A percentile compares a stretch with the other conserved stretches of the same genome.
These are phyloP conservation scores for Neurospora sp. DNA, from an alignment of 495 filamentous ascomycete genomes.

Conservation along the genomic window DNA sequence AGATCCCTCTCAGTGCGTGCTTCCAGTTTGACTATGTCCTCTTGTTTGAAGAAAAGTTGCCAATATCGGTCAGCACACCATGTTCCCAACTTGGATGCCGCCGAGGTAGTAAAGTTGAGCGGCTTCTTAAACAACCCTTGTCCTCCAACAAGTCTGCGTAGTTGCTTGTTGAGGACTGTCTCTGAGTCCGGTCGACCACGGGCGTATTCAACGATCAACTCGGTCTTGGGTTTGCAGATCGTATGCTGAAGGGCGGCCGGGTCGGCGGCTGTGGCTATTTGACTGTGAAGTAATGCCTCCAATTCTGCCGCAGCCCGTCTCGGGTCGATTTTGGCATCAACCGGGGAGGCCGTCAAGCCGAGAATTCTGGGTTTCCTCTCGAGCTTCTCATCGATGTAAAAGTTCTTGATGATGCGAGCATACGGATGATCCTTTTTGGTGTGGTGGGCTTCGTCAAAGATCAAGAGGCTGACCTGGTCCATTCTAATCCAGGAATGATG, in stretches of 20 bases:
- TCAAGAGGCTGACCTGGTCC: constrained; percentile 74
- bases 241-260: constrained; percentile 48
- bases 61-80: constrained; percentile 88
- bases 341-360: constrained; percentile 95
- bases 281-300: constrained; percentile 65
- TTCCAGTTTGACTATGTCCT: constrained; percentile 54
- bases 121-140: constrained; percentile 47
- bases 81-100: constrained; percentile 59
- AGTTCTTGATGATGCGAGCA: constrained; percentile 83
- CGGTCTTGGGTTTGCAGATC: constrained; percentile 46
- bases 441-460: constrained; percentile 97
- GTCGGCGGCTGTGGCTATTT: constrained; percentile 75
- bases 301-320: constrained; percentile 64
- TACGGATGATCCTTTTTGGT: constrained; percentile 93
- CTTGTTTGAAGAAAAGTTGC: constrained; percentile 58
- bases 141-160: constrained; percentile 48
- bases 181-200: constrained; percentile 41
- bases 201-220: constrained; percentile 51
- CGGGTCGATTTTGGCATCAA: constrained; percentile 72
- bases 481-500: constrained; percentile 73
- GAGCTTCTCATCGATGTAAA: constrained; percentile 45
- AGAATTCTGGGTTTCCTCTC: constrained; percentile 66
- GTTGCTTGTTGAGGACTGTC: constrained; percentile 50
- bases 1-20: constrained; percentile 40
- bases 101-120: constrained; percentile 47